Evolutionary conservation across 2,329 filamentous ascomycete genomes (phyloP).

Genomic region (Botryotinia convoluta): DNA sequence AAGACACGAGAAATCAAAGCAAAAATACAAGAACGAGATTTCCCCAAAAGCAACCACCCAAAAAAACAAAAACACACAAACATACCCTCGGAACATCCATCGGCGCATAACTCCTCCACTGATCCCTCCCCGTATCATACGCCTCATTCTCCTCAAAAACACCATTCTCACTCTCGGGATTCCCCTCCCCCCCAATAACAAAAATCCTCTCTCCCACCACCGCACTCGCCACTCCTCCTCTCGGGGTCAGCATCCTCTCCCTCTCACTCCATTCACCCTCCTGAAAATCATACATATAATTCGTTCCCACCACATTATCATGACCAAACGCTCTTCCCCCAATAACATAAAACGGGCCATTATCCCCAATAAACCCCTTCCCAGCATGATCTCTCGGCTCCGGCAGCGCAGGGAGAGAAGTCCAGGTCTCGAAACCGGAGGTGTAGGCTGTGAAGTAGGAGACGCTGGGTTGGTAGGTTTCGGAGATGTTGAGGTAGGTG

Average conservation of each 20-base stretch:
- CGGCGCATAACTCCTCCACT: neutral
- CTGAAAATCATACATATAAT: conserved; percentile 40
- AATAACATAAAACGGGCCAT: conserved; percentile 39
- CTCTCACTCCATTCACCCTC: conserved; percentile 32
- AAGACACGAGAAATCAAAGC: too few relatives aligned
- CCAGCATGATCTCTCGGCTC: conserved; percentile 41
- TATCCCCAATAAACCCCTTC: conserved; percentile 27
- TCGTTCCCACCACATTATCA: conserved; percentile 39
- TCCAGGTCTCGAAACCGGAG: conserved; percentile 34
- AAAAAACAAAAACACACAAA: neutral
- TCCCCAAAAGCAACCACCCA: neutral
- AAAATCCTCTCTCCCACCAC: conserved; percentile 37
- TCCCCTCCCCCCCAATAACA: conserved; percentile 43
- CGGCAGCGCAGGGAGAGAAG: conserved; percentile 37
- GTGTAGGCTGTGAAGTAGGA: conserved; percentile 38
- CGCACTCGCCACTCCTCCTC: conserved; percentile 38
- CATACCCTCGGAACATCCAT: conserved; percentile 33
- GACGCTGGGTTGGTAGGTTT: neutral
- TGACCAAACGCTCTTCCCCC: conserved; percentile 31
- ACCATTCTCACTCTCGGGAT: conserved; percentile 27
- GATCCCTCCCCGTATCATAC: conserved; percentile 32
- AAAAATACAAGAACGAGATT: fast-evolving
- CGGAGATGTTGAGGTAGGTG: conserved; percentile 17
- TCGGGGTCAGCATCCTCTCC: conserved; percentile 41
- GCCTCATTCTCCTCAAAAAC: conserved; percentile 38